Evolutionary conservation across 2,329 filamentous ascomycete genomes (phyloP).

Genomic region (Fusarium caatingaense): DNA sequence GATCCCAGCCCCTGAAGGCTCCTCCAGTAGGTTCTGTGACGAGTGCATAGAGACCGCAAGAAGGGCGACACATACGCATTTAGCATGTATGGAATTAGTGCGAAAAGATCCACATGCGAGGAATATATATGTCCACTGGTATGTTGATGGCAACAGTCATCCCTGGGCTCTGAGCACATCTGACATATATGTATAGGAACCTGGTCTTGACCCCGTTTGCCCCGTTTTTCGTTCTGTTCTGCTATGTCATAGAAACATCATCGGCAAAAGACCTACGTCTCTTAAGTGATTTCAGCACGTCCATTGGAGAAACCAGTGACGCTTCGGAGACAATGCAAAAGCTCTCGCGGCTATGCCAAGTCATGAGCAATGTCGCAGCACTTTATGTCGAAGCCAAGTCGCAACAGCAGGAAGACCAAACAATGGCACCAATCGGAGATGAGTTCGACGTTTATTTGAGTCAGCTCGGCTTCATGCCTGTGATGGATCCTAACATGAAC

Average conservation of each 20-base stretch:
- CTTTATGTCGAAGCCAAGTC: constrained; percentile 72
- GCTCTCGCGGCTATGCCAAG: constrained; percentile 70
- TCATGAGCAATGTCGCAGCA: constrained; percentile 70
- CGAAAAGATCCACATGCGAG: constrained; percentile 55
- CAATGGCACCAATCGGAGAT: constrained; percentile 63
- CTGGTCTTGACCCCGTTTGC: constrained; percentile 68
- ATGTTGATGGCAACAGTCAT: constrained; percentile 31
- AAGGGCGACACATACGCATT: constrained; percentile 59
- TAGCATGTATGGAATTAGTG: constrained; percentile 58
- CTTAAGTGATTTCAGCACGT: constrained; percentile 67
- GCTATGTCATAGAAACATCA: constrained; percentile 66
- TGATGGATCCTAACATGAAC: constrained; percentile 47
- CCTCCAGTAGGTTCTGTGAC: constrained; percentile 58
- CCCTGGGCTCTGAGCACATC: background rate
- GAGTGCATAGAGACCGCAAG: constrained; percentile 64
- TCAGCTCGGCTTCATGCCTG: constrained; percentile 70
- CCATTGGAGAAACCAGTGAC: constrained; percentile 62
- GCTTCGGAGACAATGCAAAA: constrained; percentile 70
- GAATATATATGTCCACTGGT: constrained; percentile 65
- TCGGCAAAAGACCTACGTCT: constrained; percentile 64
- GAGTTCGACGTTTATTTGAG: constrained; percentile 74
- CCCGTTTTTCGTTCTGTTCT: constrained; percentile 70
- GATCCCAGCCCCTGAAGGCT: constrained; percentile 59
- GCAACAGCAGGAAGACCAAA: constrained; percentile 58
- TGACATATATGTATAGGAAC: constrained; percentile 55